Evolutionary conservation across 768 basidiomycete genomes (phyloP).

Genomic region (Nidularia sp.): DNA sequence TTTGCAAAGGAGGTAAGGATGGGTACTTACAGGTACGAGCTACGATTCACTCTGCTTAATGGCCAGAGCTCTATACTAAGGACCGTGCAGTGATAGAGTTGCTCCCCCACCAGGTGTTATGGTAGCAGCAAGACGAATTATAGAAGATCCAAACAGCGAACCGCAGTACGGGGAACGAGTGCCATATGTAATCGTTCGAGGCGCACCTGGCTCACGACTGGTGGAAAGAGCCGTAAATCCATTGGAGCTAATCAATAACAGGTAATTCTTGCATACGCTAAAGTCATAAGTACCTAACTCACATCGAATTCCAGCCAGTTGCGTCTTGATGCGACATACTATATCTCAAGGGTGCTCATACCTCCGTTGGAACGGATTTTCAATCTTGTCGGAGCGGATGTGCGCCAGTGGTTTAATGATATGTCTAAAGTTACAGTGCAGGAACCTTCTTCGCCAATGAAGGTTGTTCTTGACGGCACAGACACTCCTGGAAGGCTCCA

Average conservation of each 20-base stretch:
- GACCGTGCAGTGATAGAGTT: slow-evolving; percentile 60
- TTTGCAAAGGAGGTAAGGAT: slow-evolving; percentile 92
- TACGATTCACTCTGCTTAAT: not conserved
- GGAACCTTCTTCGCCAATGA: slow-evolving; percentile 25
- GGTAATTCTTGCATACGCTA: slow-evolving; percentile 30
- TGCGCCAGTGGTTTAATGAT: slow-evolving; percentile 80
- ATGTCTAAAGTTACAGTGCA: slow-evolving; percentile 62
- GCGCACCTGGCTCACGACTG: slow-evolving; percentile 58
- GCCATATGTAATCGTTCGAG: slow-evolving; percentile 80
- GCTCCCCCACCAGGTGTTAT: slow-evolving; percentile 90
- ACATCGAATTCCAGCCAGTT: slow-evolving; percentile 41
- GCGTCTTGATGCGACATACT: slow-evolving; percentile 84
- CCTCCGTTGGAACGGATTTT: slow-evolving; percentile 90
- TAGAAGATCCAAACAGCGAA: slow-evolving; percentile 77
- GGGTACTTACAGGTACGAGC: slow-evolving; percentile 82
- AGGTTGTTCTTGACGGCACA: slow-evolving; percentile 10
- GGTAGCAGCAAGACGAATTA: slow-evolving; percentile 73
- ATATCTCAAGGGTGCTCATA: slow-evolving; percentile 83
- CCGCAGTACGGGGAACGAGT: slow-evolving; percentile 92
- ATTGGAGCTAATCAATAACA: slow-evolving; percentile 58
- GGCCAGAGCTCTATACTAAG: not conserved
- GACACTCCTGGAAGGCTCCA: slow-evolving; percentile 35
- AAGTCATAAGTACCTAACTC: not conserved
- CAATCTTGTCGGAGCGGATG: slow-evolving; percentile 86
- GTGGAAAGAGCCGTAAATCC: slow-evolving; percentile 78